A percentile compares a stretch with the other conserved stretches of the same genome.
phyloP scores from a whole-genome alignment of 306 rosid species.

The Gynostemma pentaphyllum region DNA sequence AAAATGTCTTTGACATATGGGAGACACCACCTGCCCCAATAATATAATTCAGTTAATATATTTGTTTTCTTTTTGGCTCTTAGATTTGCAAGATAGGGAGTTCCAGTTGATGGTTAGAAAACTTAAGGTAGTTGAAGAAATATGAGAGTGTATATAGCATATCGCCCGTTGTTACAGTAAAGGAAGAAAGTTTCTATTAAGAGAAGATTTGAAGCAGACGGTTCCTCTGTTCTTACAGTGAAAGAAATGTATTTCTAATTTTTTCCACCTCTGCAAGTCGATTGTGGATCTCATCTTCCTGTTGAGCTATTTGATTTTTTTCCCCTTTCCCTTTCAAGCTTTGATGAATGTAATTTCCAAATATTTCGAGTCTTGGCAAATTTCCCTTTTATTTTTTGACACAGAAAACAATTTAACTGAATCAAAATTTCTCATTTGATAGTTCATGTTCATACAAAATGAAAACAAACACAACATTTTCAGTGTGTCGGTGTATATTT shows the following conservation, averaged over 20 bases:
- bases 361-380: too few relatives aligned
- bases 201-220: not conserved
- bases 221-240: not conserved
- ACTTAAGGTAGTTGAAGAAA: not conserved
- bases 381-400: too few relatives aligned
- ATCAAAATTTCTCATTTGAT: too few relatives aligned
- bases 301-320: not conserved
- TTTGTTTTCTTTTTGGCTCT: not conserved
- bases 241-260: not conserved
- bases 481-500: too few relatives aligned
- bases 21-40: slow-evolving; percentile 77
- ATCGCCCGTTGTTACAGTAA: too few relatives aligned
- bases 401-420: too few relatives aligned
- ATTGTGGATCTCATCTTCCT: not conserved
- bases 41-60: slow-evolving; percentile 13
- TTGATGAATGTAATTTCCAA: too few relatives aligned
- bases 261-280: not conserved
- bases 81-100: not conserved
- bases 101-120: too few relatives aligned
- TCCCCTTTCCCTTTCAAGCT: too few relatives aligned
- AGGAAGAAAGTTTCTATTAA: not conserved
- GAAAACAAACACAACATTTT: too few relatives aligned
- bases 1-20: slow-evolving; percentile 94
- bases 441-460: too few relatives aligned
- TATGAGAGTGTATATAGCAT: not conserved